A percentile compares a stretch with the other conserved stretches of the same genome.
phyloP scores from a whole-genome alignment of 2,329 filamentous ascomycete genomes.

The Colletotrichum neosansevieriae region DNA sequence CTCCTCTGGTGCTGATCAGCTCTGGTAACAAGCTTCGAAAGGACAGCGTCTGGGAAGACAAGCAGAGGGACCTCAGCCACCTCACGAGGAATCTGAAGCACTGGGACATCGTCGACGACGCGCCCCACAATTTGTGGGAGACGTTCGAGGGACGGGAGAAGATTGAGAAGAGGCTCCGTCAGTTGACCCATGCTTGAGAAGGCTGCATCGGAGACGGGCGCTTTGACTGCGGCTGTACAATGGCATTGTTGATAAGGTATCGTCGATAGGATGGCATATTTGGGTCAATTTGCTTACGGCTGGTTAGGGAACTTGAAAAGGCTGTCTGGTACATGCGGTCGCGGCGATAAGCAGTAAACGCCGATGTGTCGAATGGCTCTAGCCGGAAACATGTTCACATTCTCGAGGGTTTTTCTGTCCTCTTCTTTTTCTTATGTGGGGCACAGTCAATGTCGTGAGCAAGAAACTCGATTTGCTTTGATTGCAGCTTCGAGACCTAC shows the following conservation, averaged over 20 bases:
- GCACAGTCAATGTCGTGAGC: conserved; percentile 8
- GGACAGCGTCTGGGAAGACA: conserved; percentile 81
- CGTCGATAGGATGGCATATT: not conserved
- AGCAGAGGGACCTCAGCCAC: conserved; percentile 85
- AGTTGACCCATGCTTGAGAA: conserved; percentile 66
- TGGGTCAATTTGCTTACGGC: not conserved
- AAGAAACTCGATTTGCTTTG: not conserved
- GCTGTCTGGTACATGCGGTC: not conserved
- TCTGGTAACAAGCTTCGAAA: conserved; percentile 78
- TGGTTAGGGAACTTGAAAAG: not conserved
- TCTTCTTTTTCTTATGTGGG: no score
- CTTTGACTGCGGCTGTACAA: not conserved
- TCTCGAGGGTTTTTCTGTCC: no score
- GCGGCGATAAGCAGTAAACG: not conserved
- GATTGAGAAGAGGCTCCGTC: conserved; percentile 82
- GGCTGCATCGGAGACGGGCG: not conserved
- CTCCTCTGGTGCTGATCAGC: conserved; percentile 84
- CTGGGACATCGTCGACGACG: conserved; percentile 90
- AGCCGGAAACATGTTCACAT: no score
- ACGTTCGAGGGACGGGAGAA: conserved; percentile 77
- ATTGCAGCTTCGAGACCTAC: not conserved
- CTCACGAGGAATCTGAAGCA: conserved; percentile 82
- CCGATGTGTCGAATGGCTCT: no score
- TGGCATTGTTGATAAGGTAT: not conserved
- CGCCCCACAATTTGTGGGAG: conserved; percentile 89